Evolutionary conservation across 441 rosid genomes (phyloP).

Genomic region (Macaranga tanarius): DNA sequence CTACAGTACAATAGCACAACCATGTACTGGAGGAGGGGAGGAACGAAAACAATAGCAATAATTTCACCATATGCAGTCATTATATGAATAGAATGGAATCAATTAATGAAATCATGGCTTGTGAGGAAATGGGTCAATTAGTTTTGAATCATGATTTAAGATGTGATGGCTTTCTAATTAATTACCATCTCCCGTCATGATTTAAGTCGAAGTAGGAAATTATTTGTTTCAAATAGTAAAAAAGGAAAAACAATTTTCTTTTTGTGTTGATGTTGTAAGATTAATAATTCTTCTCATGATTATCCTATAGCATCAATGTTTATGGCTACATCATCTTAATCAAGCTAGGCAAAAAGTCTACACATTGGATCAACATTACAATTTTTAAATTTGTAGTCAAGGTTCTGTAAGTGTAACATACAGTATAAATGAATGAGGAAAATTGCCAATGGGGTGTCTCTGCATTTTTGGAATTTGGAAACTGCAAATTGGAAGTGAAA

Average conservation of each 20-base stretch:
- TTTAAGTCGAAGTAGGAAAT: not conserved
- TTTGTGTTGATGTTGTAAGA: too few species aligned
- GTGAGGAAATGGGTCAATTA: slow-evolving; percentile 8
- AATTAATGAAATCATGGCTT: not conserved
- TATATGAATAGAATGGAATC: not conserved
- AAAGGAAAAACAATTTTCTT: too few species aligned
- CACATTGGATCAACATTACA: too few species aligned
- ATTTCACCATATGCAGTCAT: not conserved
- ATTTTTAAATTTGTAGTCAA: too few species aligned
- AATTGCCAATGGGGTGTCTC: not conserved
- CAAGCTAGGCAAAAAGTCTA: too few species aligned
- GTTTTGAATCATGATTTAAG: not conserved
- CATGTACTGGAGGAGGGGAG: too few species aligned
- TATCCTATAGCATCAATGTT: too few species aligned
- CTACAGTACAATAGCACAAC: too few species aligned
- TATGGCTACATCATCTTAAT: too few species aligned
- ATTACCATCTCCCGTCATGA: not conserved
- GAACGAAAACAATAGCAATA: not conserved
- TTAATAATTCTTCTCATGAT: too few species aligned
- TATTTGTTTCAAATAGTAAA: not conserved
- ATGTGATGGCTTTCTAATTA: not conserved
- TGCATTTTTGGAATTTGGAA: not conserved
- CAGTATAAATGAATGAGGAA: not conserved
- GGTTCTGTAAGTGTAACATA: not conserved
- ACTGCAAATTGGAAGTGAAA: not conserved